Percentiles rank a stretch among this genome's conserved stretches.
Evolutionary conservation across 176 grass and related monocot genomes (phyloP).

Genomic region (Ensete ventricosum): DNA sequence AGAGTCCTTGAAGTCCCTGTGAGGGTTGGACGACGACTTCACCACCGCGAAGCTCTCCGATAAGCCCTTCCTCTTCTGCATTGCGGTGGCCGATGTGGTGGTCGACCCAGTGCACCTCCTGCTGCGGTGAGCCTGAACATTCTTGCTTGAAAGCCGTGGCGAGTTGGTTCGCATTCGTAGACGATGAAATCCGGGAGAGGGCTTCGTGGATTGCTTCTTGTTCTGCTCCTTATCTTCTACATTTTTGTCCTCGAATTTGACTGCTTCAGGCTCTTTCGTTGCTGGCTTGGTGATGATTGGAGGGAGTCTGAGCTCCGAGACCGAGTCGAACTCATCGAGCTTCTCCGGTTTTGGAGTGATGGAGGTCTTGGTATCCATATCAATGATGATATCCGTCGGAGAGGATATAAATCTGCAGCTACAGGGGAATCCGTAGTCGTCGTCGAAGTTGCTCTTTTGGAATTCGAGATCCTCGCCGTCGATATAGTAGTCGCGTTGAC

Average conservation of each 20-base stretch:
- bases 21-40: conserved; percentile 61
- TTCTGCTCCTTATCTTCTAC: conserved; percentile 19
- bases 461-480: conserved; percentile 17
- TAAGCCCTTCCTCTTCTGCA: conserved; percentile 10
- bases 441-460: neutral
- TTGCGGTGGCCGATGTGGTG: neutral
- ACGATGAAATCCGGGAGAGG: conserved; percentile 30
- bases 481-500: conserved; percentile 31
- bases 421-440: neutral
- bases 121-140: conserved; percentile 8
- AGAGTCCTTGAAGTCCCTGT: conserved; percentile 73
- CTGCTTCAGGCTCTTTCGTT: conserved; percentile 2
- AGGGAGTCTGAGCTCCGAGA: conserved; percentile 27
- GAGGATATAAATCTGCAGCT: conserved; percentile 36
- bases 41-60: conserved; percentile 67
- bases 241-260: conserved; percentile 29
- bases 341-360: conserved; percentile 18
- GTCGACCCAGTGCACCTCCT: neutral
- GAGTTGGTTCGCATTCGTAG: conserved; percentile 51
- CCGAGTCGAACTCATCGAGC: neutral
- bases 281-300: conserved; percentile 57
- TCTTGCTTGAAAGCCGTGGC: conserved; percentile 29
- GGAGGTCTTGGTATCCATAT: conserved; percentile 26
- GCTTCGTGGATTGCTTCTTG: conserved; percentile 25
- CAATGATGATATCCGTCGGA: conserved; percentile 54